Percentiles rank a stretch among this genome's conserved stretches.
Evolutionary conservation across 305 asterid genomes (phyloP).

Genomic region (Fraxinus ornus): DNA sequence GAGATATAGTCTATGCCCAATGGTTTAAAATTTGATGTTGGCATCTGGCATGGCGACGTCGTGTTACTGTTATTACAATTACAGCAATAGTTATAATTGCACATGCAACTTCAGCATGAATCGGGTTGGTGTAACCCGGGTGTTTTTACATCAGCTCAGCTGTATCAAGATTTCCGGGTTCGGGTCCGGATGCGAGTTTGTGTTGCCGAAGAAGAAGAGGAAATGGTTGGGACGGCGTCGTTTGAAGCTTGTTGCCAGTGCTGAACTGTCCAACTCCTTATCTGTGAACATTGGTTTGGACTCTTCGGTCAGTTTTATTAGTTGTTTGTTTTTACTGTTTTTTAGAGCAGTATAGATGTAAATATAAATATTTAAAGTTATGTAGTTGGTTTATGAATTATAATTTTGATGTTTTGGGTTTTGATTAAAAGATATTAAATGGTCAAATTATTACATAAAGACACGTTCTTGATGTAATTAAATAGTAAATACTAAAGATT

Average conservation of each 20-base stretch:
- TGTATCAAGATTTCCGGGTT: conserved; percentile 30
- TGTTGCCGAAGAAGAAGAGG: conserved; percentile 39
- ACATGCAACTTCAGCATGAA: conserved; percentile 50
- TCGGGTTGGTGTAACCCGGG: conserved; percentile 37
- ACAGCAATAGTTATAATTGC: conserved; percentile 31
- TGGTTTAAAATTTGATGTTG: conserved; percentile 33
- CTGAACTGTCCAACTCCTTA: conserved; percentile 70
- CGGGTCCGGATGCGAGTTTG: conserved; percentile 17
- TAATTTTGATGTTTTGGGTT: not conserved
- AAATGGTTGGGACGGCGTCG: conserved; percentile 45
- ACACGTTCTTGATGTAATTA: not conserved
- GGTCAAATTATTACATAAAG: not conserved
- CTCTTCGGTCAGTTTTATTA: conserved; percentile 48
- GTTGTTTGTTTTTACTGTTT: not conserved
- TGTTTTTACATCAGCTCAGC: conserved; percentile 36
- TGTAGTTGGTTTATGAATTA: not conserved
- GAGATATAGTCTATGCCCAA: not conserved
- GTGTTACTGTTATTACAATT: conserved; percentile 27
- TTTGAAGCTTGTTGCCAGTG: conserved; percentile 43
- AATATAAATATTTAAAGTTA: not conserved
- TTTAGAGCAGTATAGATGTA: not conserved
- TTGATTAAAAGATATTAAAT: not conserved
- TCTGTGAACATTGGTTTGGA: conserved; percentile 73
- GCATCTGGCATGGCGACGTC: conserved; percentile 57
- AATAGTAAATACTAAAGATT: not conserved